A percentile compares a stretch with the other conserved stretches of the same genome.
phyloP scores from a whole-genome alignment of 2,329 filamentous ascomycete genomes.

The Pestalotiopsis fici region DNA sequence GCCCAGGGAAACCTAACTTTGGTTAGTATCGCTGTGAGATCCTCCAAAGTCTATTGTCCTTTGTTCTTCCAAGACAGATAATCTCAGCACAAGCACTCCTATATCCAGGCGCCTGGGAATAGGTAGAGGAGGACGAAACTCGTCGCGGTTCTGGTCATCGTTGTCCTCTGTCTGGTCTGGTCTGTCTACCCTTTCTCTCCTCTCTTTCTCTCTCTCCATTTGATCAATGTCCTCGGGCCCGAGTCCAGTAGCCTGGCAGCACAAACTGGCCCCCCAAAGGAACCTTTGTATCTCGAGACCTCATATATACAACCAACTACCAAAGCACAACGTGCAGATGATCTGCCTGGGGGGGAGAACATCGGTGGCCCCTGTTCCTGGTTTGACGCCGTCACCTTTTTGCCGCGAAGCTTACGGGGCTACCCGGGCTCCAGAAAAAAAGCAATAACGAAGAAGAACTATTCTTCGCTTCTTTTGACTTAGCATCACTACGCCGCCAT shows the following conservation, averaged over 20 bases:
- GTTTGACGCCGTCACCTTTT: conserved; percentile 7
- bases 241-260: neutral
- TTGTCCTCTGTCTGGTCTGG: neutral
- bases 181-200: neutral
- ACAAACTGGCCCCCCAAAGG: neutral
- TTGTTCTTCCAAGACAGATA: neutral
- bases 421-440: conserved; percentile 14
- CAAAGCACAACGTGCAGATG: neutral
- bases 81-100: neutral
- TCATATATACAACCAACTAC: neutral
- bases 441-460: conserved; percentile 13
- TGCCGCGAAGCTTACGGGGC: conserved; percentile 12
- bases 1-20: neutral
- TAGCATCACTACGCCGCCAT: conserved; percentile 10
- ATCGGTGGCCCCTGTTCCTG: conserved; percentile 3
- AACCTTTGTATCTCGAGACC: neutral
- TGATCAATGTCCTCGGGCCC: neutral
- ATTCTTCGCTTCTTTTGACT: conserved; percentile 10
- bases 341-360: neutral
- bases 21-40: neutral
- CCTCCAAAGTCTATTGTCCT: neutral
- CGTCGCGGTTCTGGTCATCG: neutral
- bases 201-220: no score
- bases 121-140: neutral
- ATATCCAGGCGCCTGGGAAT: neutral